A percentile compares a stretch with the other conserved stretches of the same genome.
phyloP scores from a whole-genome alignment of 257 asterid genomes.

The Anisodus tanguticus region DNA sequence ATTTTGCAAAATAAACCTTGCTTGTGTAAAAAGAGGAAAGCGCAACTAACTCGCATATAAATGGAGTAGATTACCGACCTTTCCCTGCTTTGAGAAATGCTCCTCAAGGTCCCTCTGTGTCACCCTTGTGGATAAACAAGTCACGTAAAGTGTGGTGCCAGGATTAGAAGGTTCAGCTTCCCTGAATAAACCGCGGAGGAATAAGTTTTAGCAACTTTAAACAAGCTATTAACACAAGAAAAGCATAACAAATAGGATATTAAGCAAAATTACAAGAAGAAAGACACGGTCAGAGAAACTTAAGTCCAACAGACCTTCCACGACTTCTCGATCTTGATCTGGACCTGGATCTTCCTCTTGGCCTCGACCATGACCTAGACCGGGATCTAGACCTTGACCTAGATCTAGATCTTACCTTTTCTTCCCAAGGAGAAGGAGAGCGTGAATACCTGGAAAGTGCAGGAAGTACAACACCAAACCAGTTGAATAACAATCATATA shows the following conservation, averaged over 20 bases:
- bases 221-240: neutral
- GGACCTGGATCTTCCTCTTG: constrained; percentile 28
- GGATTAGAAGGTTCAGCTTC: constrained; percentile 35
- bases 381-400: constrained; percentile 37
- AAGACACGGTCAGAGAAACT: neutral
- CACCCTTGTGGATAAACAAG: constrained; percentile 54
- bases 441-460: constrained; percentile 31
- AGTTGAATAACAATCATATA: constrained; percentile 11
- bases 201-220: constrained; percentile 1
- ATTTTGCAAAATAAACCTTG: neutral
- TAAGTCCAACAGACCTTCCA: constrained; percentile 26
- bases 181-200: constrained; percentile 7
- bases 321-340: constrained; percentile 34
- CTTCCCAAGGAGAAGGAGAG: constrained; percentile 34
- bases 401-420: constrained; percentile 43
- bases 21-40: neutral
- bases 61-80: constrained; percentile 34
- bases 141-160: constrained; percentile 53
- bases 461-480: neutral
- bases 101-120: constrained; percentile 44
- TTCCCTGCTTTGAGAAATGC: constrained; percentile 46
- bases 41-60: neutral
- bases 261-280: constrained; percentile 6
- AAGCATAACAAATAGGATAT: neutral
- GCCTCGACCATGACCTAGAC: constrained; percentile 33